Percentiles rank a stretch among this genome's conserved stretches.
These are phyloP conservation scores for Clitopilus passeckerianus DNA, from an alignment of 768 basidiomycete species.

Conservation along the genomic window DNA sequence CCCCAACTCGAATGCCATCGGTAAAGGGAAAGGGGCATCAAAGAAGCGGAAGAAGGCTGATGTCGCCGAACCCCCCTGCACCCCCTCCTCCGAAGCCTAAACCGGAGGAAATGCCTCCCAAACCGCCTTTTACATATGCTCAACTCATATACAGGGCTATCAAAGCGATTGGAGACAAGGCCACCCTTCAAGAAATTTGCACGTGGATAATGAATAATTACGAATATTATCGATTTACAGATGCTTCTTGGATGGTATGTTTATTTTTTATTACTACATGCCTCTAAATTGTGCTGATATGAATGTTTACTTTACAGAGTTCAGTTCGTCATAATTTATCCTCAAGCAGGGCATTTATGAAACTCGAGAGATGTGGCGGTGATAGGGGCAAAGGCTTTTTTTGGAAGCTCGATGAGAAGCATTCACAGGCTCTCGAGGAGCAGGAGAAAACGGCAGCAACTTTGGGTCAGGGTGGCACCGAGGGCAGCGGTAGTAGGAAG, in stretches of 20 bases:
- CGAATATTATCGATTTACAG: conserved; percentile 87
- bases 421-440: conserved; percentile 63
- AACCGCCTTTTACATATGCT: conserved; percentile 88
- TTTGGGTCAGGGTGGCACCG: conserved; percentile 21
- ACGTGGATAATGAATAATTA: conserved; percentile 86
- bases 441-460: conserved; percentile 53
- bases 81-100: conserved; percentile 36
- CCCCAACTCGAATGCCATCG: conserved; percentile 59
- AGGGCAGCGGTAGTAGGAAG: conserved; percentile 26
- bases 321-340: conserved; percentile 96
- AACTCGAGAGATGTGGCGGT: conserved; percentile 79
- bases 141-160: conserved; percentile 90
- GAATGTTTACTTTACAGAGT: conserved; percentile 43
- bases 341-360: conserved; percentile 86
- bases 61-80: conserved; percentile 29
- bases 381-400: conserved; percentile 90
- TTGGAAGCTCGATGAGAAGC: conserved; percentile 84
- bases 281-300: conserved; percentile 8
- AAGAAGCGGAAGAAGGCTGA: conserved; percentile 75
- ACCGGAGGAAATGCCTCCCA: conserved; percentile 79
- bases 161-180: conserved; percentile 74
- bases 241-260: conserved; percentile 89
- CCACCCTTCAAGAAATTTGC: conserved; percentile 89
- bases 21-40: conserved; percentile 38
- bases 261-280: conserved; percentile 9